Percentiles rank a stretch among this genome's conserved stretches.
Conservation (phyloP, 1,284 basidiomycete genomes). For the Apiotrichum mycotoxinovorans region DNA sequence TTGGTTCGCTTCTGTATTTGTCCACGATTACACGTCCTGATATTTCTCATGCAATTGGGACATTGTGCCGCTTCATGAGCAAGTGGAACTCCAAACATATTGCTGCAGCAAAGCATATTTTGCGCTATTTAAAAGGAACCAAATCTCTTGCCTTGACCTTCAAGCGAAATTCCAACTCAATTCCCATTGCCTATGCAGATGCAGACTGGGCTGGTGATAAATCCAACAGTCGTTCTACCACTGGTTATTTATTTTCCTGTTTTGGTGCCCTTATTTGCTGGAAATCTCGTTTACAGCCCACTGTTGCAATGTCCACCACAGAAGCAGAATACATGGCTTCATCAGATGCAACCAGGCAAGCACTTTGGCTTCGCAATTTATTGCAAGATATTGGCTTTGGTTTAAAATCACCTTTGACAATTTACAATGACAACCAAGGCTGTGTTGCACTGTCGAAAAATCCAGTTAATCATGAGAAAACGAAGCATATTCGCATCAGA, state of each 20-base stretch:
- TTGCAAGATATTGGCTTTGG: not conserved
- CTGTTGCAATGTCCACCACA: slow-evolving; percentile 23
- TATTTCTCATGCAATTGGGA: slow-evolving; percentile 19
- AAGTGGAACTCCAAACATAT: slow-evolving; percentile 24
- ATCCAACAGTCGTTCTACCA: slow-evolving; percentile 29
- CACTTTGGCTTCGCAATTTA: slow-evolving; percentile 10
- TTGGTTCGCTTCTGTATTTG: slow-evolving; percentile 16
- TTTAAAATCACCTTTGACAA: too few species aligned
- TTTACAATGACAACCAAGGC: not conserved
- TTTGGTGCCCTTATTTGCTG: slow-evolving; percentile 23
- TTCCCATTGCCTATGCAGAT: slow-evolving; percentile 18
- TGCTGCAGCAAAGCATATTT: slow-evolving; percentile 25
- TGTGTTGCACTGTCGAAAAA: not conserved
- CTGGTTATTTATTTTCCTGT: slow-evolving; percentile 27
- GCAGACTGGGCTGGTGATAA: slow-evolving; percentile 25
- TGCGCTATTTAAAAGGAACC: slow-evolving; percentile 24
- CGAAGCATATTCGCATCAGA: not conserved
- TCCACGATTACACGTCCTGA: slow-evolving; percentile 27
- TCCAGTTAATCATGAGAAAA: not conserved
- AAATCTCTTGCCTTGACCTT: slow-evolving; percentile 12
- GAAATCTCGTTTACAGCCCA: slow-evolving; percentile 25
- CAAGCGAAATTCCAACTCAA: not conserved
- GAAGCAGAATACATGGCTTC: slow-evolving; percentile 23
- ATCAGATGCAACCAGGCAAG: slow-evolving; percentile 16
- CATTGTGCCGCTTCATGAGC: slow-evolving; percentile 20